A percentile compares a stretch with the other conserved stretches of the same genome.
Conservation (phyloP, 2,329 filamentous ascomycete genomes). For the Rhinocladiella mackenziei region DNA sequence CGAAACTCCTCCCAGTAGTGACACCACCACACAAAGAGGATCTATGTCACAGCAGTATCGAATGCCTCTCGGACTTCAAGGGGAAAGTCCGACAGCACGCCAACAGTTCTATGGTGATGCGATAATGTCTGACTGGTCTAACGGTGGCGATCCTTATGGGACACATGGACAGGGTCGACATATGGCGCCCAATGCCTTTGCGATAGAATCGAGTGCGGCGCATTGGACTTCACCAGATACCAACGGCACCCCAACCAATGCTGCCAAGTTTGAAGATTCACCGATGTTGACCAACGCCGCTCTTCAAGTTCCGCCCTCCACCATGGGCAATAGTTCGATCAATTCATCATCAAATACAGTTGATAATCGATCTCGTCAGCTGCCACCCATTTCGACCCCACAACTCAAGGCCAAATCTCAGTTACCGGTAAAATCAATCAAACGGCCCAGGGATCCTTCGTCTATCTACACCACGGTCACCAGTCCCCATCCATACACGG, state of each 20-base stretch:
- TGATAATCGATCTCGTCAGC: conserved; percentile 36
- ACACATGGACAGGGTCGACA: conserved; percentile 28
- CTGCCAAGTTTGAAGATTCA: conserved; percentile 29
- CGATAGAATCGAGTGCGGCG: conserved; percentile 56
- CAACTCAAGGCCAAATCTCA: conserved; percentile 39
- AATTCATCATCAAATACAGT: conserved; percentile 22
- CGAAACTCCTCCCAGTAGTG: conserved; percentile 71
- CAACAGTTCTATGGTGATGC: conserved; percentile 43
- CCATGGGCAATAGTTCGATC: conserved; percentile 5
- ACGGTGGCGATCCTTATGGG: conserved; percentile 38
- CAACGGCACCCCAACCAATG: conserved; percentile 49
- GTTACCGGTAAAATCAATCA: conserved; percentile 33
- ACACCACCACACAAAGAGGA: conserved; percentile 49
- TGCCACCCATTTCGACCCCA: conserved; percentile 41
- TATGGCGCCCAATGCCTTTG: conserved; percentile 55
- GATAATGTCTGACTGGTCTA: conserved; percentile 45
- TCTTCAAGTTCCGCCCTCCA: conserved; percentile 17
- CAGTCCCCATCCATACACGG: conserved; percentile 86
- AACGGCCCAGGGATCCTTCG: conserved; percentile 66
- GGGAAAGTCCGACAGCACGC: conserved; percentile 44
- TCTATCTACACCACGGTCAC: conserved; percentile 85
- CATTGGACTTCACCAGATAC: conserved; percentile 58
- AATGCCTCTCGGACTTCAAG: conserved; percentile 38
- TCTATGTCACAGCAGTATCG: conserved; percentile 43
- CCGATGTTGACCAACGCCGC: conserved; percentile 35